Base-by-base conservation (phyloP, 2,329 filamentous ascomycete genomes). In the Xenoacremonium recifei region DNA sequence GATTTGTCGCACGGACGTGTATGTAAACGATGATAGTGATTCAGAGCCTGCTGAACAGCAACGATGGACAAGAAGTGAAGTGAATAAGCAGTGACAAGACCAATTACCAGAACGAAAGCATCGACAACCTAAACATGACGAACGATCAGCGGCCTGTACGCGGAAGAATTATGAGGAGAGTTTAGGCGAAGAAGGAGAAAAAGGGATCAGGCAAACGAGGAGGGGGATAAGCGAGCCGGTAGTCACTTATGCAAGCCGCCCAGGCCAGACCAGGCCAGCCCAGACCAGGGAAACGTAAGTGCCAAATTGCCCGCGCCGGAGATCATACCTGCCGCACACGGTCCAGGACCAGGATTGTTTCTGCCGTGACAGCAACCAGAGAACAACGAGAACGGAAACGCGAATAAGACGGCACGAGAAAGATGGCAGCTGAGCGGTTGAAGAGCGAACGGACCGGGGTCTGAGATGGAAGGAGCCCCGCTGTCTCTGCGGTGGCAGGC, bases 11-110 rank as follows among this genome's bases (percentile, higher is more conserved):
- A n/a, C n/a, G n/a, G n/a, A n/a, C n/a, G n/a, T n/a, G n/a, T n/a
- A n/a, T n/a, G n/a, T n/a, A n/a, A n/a, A n/a, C n/a, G n/a, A n/a
- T n/a, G n/a, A n/a, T n/a, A n/a, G n/a, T 15, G 23, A 69, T 75
- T 77, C 75, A 77, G 73, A 76, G 66, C 73, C 73, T 71, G 74
- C 74, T 77, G 74, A 77, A 76, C 32, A 15, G 46, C 45, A 49
- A 45, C 36, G 37, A 46, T 41, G 17, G 18, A 20, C 7, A 55
- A 55, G 55, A 60, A 63, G 66, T 45, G 32, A 31, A 31, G 15
- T 9, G 17, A n/a, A 7, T 18, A 9, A 32, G 32, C 51, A 62
- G 59, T 51, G 40, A 53, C 60, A 44, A 48, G 51, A 53, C 42
- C 45, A 57, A 50, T 54, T 61, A 56, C 39, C 37, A 43, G 55